Evolutionary conservation across 108 stramenopile genomes (phyloP).

Genomic region (Aurantiochytrium sp.): DNA sequence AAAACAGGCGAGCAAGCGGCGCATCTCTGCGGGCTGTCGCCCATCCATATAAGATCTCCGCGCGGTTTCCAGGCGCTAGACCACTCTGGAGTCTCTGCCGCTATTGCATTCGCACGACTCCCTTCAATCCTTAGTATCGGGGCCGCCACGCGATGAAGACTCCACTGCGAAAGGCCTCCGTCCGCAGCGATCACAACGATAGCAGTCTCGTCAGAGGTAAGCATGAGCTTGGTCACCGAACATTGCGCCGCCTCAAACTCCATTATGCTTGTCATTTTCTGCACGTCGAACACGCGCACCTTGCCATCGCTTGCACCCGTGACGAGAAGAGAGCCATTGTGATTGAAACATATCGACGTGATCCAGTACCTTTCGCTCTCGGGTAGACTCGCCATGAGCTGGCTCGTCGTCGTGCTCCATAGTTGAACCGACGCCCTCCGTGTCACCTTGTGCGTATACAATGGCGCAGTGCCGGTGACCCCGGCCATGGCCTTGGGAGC

Average conservation of each 20-base stretch:
- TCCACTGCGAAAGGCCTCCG: background rate
- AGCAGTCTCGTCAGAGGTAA: background rate
- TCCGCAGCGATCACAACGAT: background rate
- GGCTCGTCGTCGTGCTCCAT: background rate
- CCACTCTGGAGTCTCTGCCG: background rate
- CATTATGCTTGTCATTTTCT: background rate
- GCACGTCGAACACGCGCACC: background rate
- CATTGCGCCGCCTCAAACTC: background rate
- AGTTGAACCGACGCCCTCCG: background rate
- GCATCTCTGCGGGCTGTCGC: background rate
- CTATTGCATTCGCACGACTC: background rate
- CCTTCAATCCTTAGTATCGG: background rate
- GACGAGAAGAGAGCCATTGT: conserved; percentile 15
- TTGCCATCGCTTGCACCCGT: background rate
- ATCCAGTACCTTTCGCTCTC: background rate
- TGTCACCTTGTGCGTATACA: background rate
- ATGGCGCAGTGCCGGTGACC: background rate
- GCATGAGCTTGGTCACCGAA: background rate
- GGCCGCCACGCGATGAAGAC: background rate
- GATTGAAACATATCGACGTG: background rate
- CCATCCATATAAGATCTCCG: background rate
- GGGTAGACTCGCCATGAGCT: background rate
- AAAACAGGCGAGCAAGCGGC: background rate
- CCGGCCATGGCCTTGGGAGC: background rate
- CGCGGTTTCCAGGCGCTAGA: background rate